Percentiles rank a stretch among this genome's conserved stretches.
These are phyloP conservation scores for Chlorella sp. DNA, from an alignment of 139 green algal genomes.

Conservation along the genomic window DNA sequence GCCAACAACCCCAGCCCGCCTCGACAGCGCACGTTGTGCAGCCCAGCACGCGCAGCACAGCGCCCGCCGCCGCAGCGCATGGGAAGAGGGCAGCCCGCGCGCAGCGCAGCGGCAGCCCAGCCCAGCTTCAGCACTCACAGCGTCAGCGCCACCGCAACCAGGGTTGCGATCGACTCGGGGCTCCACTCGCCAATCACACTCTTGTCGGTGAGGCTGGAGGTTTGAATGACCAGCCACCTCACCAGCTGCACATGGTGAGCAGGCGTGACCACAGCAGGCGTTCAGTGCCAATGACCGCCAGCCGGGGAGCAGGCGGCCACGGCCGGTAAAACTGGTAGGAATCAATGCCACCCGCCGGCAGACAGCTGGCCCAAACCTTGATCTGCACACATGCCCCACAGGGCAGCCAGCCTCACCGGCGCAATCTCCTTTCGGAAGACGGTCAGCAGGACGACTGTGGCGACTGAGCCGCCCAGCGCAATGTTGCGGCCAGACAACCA, in stretches of 20 bases:
- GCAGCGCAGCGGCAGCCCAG: no score
- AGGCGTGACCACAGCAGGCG: no score
- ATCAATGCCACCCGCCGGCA: no score
- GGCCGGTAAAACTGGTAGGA: no score
- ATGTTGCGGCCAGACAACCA: not conserved
- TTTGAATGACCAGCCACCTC: not conserved
- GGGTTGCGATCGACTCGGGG: not conserved
- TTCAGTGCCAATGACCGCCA: not conserved
- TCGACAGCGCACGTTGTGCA: no score
- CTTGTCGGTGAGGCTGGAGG: not conserved
- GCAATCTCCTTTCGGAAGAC: slow-evolving; percentile 2
- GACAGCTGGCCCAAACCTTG: not conserved
- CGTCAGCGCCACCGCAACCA: not conserved
- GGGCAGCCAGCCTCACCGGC: not conserved
- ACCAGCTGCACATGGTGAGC: not conserved
- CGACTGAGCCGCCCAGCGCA: not conserved
- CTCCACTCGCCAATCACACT: not conserved
- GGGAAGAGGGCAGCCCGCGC: no score
- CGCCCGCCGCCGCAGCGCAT: no score
- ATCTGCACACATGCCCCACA: not conserved
- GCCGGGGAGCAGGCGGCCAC: no score
- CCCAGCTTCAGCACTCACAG: not conserved
- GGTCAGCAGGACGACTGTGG: not conserved
- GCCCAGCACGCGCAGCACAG: no score
- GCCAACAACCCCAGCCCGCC: no score